Base-by-base conservation (phyloP, 345 rosid species). In the Turritis glabra region DNA sequence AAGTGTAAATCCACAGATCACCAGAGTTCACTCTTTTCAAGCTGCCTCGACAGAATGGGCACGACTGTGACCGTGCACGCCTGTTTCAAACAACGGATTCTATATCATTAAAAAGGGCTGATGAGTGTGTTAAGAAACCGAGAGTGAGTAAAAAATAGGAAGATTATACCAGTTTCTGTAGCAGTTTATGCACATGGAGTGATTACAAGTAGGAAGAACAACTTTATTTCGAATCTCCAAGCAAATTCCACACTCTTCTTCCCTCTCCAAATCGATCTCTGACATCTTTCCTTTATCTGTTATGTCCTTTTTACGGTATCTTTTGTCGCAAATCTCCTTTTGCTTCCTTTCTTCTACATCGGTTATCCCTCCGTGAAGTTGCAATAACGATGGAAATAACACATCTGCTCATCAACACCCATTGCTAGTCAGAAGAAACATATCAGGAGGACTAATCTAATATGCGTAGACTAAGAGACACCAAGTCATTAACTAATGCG, bases 221-320 rank as follows among this genome's bases (percentile, higher is more conserved):
- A 90, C 85, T 83, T 86, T 88, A 70, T 79, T 78, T 54, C 76
- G 70, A 29, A 84, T 69, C 91, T 93, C 97, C 91, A 93, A 72
- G 80, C 98, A 93, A 37, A 93, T 93, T 4, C 92, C 93, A n/a
- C 98, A 93, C 77, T 90, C 97, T 79, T 93, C 92, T 71, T 93
- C 98, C 61, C 89, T 87, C 78, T 93, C 98, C n/a, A 86, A 8
- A 62, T 90, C 93, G 8, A 85, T 83, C 76, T 89, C 92, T 1
- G 90, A 82, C 44, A 86, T 64, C 77, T 89, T 90, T 15, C 97
- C 98, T 76, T 83, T 87, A 48, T 89, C 82, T 48, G 72, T 74
- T 46, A 48, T 85, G 59, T 79, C 79, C 64, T 69, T 85, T 69
- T 53, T 86, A 57, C 71, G 80, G 82, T 87, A 93, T 75, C 83